Evolutionary conservation across 176 grass and related monocot species (phyloP).

Genomic region (Lolium rigidum): DNA sequence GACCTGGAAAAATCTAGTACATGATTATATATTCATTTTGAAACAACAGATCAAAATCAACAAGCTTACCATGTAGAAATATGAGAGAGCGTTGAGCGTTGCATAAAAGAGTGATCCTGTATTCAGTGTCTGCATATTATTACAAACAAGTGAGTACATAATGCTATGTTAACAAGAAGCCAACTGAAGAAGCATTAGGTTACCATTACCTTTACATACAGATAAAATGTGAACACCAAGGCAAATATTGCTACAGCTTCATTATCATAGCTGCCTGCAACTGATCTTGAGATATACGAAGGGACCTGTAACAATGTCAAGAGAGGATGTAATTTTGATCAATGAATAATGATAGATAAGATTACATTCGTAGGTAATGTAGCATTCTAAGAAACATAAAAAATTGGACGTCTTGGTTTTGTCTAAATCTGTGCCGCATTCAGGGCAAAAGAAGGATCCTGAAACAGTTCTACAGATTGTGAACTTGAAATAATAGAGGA

Average conservation of each 20-base stretch:
- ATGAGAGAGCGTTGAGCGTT: conserved; percentile 91
- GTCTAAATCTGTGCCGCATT: conserved; percentile 13
- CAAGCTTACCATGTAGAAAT: conserved; percentile 98
- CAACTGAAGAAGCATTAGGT: conserved; percentile 20
- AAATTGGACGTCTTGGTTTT: conserved; percentile 28
- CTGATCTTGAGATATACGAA: conserved; percentile 98
- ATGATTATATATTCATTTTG: conserved; percentile 46
- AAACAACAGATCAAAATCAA: conserved; percentile 32
- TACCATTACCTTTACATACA: conserved; percentile 92
- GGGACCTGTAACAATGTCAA: conserved; percentile 68
- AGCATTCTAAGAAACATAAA: conserved; percentile 25
- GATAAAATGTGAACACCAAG: conserved; percentile 97
- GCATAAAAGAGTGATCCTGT: conserved; percentile 99
- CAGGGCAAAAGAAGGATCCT: conserved; percentile 2
- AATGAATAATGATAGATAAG: background rate
- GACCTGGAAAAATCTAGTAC: conserved; percentile 63
- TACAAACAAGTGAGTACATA: conserved; percentile 43
- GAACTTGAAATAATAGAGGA: conserved; percentile 14
- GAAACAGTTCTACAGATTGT: conserved; percentile 11
- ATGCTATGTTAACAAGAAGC: conserved; percentile 16
- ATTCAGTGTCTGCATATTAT: conserved; percentile 84
- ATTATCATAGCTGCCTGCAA: conserved; percentile 99
- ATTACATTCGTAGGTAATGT: background rate
- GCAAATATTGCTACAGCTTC: conserved; percentile 99
- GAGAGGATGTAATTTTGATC: conserved; percentile 29